phyloP scores from a whole-genome alignment of 345 rosid genomes.

The Syzygium aromaticum region DNA sequence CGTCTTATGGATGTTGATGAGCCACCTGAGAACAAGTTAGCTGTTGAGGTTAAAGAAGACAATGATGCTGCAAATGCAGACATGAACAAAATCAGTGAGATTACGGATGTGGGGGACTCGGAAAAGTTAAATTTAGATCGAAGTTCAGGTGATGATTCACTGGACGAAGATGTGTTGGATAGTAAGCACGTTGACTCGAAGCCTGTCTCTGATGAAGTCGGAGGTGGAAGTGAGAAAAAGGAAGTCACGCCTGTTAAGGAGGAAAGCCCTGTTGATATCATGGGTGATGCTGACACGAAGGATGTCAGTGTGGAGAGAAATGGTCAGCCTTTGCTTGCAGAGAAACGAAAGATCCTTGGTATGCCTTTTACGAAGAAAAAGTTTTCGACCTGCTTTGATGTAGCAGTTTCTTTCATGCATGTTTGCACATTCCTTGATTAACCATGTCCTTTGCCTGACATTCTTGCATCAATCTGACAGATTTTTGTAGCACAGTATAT shows the following conservation, averaged over 20 bases:
- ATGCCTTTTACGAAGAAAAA: slow-evolving; percentile 7
- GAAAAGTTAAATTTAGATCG: slow-evolving; percentile 93
- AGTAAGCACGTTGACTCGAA: slow-evolving; percentile 67
- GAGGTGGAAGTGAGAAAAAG: slow-evolving; percentile 38
- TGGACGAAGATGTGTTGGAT: slow-evolving; percentile 87
- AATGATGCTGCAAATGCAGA: slow-evolving; percentile 54
- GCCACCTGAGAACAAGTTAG: slow-evolving; percentile 56
- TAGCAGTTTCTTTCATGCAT: background rate
- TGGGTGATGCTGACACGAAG: slow-evolving; percentile 36
- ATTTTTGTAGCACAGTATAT: background rate
- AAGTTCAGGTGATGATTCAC: slow-evolving; percentile 96
- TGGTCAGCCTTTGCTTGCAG: slow-evolving; percentile 30
- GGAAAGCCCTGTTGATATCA: slow-evolving; percentile 36
- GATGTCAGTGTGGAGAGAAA: slow-evolving; percentile 26
- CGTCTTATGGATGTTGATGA: slow-evolving; percentile 90
- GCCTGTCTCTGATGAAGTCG: slow-evolving; percentile 41
- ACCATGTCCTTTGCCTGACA: background rate
- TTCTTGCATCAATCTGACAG: background rate
- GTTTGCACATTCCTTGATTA: background rate
- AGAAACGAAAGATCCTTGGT: slow-evolving; percentile 86
- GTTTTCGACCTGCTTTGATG: background rate
- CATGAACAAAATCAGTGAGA: slow-evolving; percentile 56
- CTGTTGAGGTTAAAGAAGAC: slow-evolving; percentile 59
- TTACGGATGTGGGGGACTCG: slow-evolving; percentile 58
- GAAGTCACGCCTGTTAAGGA: slow-evolving; percentile 29